Conservation (phyloP, 768 basidiomycete genomes). For the Leccinum sublutescens region DNA sequence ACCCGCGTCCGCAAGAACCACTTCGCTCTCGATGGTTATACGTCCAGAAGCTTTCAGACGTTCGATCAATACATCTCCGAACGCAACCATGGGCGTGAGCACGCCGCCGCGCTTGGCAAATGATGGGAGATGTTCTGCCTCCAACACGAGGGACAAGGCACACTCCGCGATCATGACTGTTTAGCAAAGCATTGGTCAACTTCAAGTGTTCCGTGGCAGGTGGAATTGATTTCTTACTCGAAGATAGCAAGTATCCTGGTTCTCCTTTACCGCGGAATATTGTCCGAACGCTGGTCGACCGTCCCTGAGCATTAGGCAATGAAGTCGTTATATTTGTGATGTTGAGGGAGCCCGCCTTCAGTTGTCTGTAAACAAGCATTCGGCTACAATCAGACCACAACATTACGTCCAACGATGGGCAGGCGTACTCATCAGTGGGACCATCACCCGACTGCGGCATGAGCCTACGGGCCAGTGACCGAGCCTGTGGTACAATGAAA, state of each 20-base stretch:
- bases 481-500: slow-evolving; percentile 33
- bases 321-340: slow-evolving; percentile 72
- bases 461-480: slow-evolving; percentile 53
- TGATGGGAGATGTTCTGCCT: slow-evolving; percentile 52
- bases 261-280: slow-evolving; percentile 68
- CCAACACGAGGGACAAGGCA: slow-evolving; percentile 67
- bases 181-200: slow-evolving; percentile 4
- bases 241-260: slow-evolving; percentile 56
- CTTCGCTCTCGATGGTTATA: slow-evolving; percentile 55
- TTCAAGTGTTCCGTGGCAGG: background rate
- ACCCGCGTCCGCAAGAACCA: slow-evolving; percentile 25
- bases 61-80: slow-evolving; percentile 73
- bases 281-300: slow-evolving; percentile 51
- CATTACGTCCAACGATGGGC: background rate
- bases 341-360: slow-evolving; percentile 59
- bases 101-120: slow-evolving; percentile 69
- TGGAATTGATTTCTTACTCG: slow-evolving; percentile 3
- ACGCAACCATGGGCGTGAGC: slow-evolving; percentile 78
- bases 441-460: slow-evolving; percentile 57
- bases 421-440: slow-evolving; percentile 57
- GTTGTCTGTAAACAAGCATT: slow-evolving; percentile 37
- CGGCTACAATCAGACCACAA: slow-evolving; percentile 2
- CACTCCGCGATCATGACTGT: slow-evolving; percentile 76
- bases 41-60: slow-evolving; percentile 58
- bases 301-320: slow-evolving; percentile 39